Conservation (phyloP, 208 protist genomes). For the Trypanosoma vivax region DNA sequence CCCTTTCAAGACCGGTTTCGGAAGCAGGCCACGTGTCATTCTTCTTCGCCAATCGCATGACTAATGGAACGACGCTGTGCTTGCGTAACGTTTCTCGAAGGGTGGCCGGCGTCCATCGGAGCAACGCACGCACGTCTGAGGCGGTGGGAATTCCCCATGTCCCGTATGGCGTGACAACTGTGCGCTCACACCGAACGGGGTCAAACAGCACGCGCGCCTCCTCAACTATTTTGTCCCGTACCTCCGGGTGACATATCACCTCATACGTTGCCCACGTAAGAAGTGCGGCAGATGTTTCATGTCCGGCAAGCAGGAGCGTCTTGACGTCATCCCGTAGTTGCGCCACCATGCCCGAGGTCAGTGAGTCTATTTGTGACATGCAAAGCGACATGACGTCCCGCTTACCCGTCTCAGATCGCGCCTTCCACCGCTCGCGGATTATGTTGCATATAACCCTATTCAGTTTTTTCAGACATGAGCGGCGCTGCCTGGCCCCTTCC, state of each 20-base stretch:
- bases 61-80: conserved; percentile 82
- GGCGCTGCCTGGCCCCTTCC: conserved; percentile 52
- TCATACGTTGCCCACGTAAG: conserved; percentile 90
- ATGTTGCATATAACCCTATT: conserved; percentile 71
- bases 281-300: conserved; percentile 85
- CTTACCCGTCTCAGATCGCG: conserved; percentile 33
- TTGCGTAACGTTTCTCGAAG: conserved; percentile 83
- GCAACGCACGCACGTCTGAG: conserved; percentile 41
- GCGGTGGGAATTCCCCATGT: conserved; percentile 54
- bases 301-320: conserved; percentile 85
- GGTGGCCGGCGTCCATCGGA: conserved; percentile 69
- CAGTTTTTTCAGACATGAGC: conserved; percentile 60
- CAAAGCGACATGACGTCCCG: conserved; percentile 75
- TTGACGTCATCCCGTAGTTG: conserved; percentile 86
- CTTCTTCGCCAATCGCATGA: conserved; percentile 72
- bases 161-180: conserved; percentile 56
- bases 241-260: conserved; percentile 53
- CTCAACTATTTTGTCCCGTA: conserved; percentile 40
- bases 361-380: conserved; percentile 71
- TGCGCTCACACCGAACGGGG: conserved; percentile 41
- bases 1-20: conserved; percentile 68
- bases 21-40: conserved; percentile 64
- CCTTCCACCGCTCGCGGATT: conserved; percentile 55
- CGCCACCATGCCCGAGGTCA: conserved; percentile 41
- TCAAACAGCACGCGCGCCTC: conserved; percentile 74